Base-by-base conservation (phyloP, 768 basidiomycete species). In the Mycena vulgaris region DNA sequence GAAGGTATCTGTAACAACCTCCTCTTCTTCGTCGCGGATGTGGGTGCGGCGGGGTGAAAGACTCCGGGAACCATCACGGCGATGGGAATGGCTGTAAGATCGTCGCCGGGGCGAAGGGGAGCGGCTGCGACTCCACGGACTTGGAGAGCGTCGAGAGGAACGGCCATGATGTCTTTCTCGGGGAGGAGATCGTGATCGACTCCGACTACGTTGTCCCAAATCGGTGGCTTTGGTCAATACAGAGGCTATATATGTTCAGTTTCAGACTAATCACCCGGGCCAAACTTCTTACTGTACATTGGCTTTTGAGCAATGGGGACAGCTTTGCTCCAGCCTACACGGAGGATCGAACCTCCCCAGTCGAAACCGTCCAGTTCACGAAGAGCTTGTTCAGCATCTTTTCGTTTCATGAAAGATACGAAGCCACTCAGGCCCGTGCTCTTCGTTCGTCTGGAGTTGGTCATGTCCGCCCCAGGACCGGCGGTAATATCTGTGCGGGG, bases 261-360 rank as follows among this genome's bases (percentile, higher is more conserved):
- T n/a, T 19, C 3, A 27, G 19, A 31, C 19, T 45, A 35, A 21
- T n/a, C 19, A 28, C 23, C 42, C n/a, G 14, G 35, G 21, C 14
- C 11, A 33, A 51, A 33, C 57, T 42, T 6, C 33, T 75, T 69
- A 98, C 97, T 90, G 83, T 95, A 98, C 85, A 91, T 86, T 70
- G 92, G 86, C 78, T 91, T 93, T 1, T 87, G 83, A 33, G 93
- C 95, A 51, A 98, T 84, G 19, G 96, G 93, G 8, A 99, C 94
- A 2, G 97, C 95, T 82, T 99, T 99, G 78, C 97, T 97, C 97
- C 97, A 99, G 17, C 96, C 96, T 7, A 97, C 95, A 17, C 95
- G 87, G 5, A 99, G 83, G 25, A 95, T 79, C 42, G 88, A 94
- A 9, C 97, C 97, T 66, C 94, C 95, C 98, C 97, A 99, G 49